A percentile compares a stretch with the other conserved stretches of the same genome.
phyloP scores from a whole-genome alignment of 306 rosid genomes.

The Vachellia pachyceras region DNA sequence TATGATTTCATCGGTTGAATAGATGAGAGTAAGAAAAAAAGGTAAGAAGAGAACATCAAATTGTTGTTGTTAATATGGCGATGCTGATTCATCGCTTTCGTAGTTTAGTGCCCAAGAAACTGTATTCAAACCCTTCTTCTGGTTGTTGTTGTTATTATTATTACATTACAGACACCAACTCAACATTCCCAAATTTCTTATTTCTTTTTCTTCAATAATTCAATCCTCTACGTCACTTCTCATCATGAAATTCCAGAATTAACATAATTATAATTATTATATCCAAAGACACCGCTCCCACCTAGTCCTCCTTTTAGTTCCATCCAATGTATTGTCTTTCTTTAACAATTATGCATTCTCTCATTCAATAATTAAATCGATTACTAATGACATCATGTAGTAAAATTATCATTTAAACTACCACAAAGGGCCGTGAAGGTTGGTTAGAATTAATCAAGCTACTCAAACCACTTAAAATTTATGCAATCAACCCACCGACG shows the following conservation, averaged over 20 bases:
- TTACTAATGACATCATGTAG: too few species aligned
- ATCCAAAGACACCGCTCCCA: neutral
- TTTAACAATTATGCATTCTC: neutral
- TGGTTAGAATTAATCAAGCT: neutral
- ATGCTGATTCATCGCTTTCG: neutral
- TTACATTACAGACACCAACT: neutral
- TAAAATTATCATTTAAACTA: neutral
- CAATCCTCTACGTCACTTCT: neutral
- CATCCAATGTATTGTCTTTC: neutral
- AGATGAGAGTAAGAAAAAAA: neutral
- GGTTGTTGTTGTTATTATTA: too few species aligned
- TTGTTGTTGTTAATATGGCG: neutral
- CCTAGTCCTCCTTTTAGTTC: neutral
- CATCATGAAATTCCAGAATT: neutral
- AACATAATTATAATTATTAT: neutral
- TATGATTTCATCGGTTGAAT: neutral
- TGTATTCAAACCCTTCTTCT: neutral
- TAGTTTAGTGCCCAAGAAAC: neutral
- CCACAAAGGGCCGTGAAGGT: neutral
- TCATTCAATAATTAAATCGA: neutral
- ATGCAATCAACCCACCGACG: too few species aligned
- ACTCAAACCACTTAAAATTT: too few species aligned
- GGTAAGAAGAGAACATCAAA: neutral
- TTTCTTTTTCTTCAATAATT: conserved; percentile 1
- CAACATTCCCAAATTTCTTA: neutral